phyloP scores from a whole-genome alignment of 306 rosid species.

The Vigna nakashimae region DNA sequence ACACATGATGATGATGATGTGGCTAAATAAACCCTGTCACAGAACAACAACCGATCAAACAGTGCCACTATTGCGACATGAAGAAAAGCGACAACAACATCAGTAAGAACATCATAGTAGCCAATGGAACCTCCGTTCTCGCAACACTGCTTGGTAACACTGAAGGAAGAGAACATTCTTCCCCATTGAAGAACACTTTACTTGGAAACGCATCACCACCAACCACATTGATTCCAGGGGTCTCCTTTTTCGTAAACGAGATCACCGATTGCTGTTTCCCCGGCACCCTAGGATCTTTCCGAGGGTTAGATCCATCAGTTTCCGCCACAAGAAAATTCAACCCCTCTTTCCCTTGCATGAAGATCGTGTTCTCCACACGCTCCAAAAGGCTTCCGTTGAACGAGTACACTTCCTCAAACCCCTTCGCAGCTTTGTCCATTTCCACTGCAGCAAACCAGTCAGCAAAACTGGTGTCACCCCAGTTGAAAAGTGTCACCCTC shows the following conservation, averaged over 20 bases:
- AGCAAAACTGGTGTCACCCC: slow-evolving; percentile 73
- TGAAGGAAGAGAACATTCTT: slow-evolving; percentile 83
- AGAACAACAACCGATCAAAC: slow-evolving; percentile 20
- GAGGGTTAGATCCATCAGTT: slow-evolving; percentile 65
- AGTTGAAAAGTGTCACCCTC: slow-evolving; percentile 85
- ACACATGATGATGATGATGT: not conserved
- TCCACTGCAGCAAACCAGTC: slow-evolving; percentile 92
- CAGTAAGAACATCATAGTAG: slow-evolving; percentile 45
- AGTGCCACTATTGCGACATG: slow-evolving; percentile 48
- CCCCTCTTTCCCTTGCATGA: slow-evolving; percentile 86
- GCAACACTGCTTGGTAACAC: slow-evolving; percentile 60
- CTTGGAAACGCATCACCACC: slow-evolving; percentile 88
- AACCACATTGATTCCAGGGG: slow-evolving; percentile 64
- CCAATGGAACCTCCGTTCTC: slow-evolving; percentile 47
- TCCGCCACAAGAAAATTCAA: slow-evolving; percentile 84
- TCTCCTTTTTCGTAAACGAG: slow-evolving; percentile 73
- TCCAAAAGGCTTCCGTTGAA: slow-evolving; percentile 67
- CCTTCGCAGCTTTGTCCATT: slow-evolving; percentile 79
- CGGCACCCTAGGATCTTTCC: slow-evolving; percentile 80
- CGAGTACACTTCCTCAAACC: slow-evolving; percentile 83
- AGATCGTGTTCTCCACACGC: slow-evolving; percentile 61
- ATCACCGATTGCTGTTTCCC: slow-evolving; percentile 92
- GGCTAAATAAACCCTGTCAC: not conserved
- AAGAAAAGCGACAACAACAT: slow-evolving; percentile 48
- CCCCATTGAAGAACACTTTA: slow-evolving; percentile 90